phyloP scores from a whole-genome alignment of 192 early-diverging fungal genomes.

The Lobosporangium transversale region DNA sequence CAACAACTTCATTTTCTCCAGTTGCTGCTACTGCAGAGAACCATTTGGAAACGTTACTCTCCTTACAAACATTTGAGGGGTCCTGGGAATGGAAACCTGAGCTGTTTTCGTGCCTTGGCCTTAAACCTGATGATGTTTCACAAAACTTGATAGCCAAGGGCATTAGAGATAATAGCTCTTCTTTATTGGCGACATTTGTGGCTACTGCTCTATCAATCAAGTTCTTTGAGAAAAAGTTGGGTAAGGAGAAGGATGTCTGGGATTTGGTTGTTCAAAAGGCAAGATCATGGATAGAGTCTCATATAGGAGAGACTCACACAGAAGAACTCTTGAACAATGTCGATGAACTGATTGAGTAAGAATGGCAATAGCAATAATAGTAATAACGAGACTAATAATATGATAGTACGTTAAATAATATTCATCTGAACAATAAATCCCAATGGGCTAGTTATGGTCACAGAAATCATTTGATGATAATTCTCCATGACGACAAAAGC shows the following conservation, averaged over 20 bases:
- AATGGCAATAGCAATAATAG: no score
- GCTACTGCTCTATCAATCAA: no score
- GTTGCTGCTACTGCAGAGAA: not conserved
- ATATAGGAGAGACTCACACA: not conserved
- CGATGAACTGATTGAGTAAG: not conserved
- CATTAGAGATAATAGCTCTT: not conserved
- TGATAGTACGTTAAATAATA: no score
- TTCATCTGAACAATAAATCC: no score
- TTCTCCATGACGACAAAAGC: no score
- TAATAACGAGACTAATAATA: no score
- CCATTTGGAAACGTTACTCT: constrained; percentile 16
- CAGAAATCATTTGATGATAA: no score
- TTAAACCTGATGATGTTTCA: not conserved
- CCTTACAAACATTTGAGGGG: constrained; percentile 26
- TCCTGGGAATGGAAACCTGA: constrained; percentile 11
- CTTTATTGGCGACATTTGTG: constrained; percentile 14
- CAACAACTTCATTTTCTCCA: not conserved
- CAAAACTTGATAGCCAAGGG: not conserved
- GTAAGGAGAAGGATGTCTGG: constrained; percentile 20
- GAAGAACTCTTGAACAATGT: not conserved
- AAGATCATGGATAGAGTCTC: constrained; percentile 12
- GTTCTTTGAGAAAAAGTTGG: constrained; percentile 27
- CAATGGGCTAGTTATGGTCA: no score
- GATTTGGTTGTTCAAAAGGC: constrained; percentile 24
- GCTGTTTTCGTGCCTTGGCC: not conserved